Base-by-base conservation (phyloP, 495 filamentous ascomycete species). In the Hyaloscypha bicolor region DNA sequence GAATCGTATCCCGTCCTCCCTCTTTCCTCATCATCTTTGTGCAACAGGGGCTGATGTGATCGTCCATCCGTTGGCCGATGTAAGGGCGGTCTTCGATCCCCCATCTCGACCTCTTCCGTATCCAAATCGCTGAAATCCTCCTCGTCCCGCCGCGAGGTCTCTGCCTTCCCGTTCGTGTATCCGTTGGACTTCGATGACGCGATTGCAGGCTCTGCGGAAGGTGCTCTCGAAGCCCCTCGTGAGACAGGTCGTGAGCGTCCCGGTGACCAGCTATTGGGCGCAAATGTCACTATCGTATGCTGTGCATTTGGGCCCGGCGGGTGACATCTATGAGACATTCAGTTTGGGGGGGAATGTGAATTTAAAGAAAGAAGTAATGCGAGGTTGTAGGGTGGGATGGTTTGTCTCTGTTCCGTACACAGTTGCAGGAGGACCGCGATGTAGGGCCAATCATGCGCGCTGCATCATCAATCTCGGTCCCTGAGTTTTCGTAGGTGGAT, bases 31-130 rank as follows among this genome's bases (percentile, higher is more conserved):
- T 69, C 67, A 64, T 79, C 67, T 82, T 86, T 72, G 37, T 70
- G 62, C 45, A 89, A 76, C 52, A 89, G 70, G 31, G 86, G 85
- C 66, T 84, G 79, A 62, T 85, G 78, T 48, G 82, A 82, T 32
- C 78, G 81, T 57, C 78, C 81, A 72, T 86, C 82, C 3, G 75
- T 78, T n/a, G 83, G 79, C 64, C 82, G 79, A 68, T 87, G 80
- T 64, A 85, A 66, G 62, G 81, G 75, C 53, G 85, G 80, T 22
- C 73, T 42, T 69, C 82, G 79, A 62, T 76, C 79, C 11, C 68
- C 74, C 74, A 75, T 77, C 5, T 69, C 69, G 29, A 65, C 71
- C 64, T 77, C 70, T 31, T 76, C 73, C 75, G 81, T 82, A 21
- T 75, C 73, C 76, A 80, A 82, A 55, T 69, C 71, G 35, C 42